Evolutionary conservation across 495 filamentous ascomycete genomes (phyloP), one percentile per base, ranked within the genome.

Genomic region (Aspergillus mulundensis): DNA sequence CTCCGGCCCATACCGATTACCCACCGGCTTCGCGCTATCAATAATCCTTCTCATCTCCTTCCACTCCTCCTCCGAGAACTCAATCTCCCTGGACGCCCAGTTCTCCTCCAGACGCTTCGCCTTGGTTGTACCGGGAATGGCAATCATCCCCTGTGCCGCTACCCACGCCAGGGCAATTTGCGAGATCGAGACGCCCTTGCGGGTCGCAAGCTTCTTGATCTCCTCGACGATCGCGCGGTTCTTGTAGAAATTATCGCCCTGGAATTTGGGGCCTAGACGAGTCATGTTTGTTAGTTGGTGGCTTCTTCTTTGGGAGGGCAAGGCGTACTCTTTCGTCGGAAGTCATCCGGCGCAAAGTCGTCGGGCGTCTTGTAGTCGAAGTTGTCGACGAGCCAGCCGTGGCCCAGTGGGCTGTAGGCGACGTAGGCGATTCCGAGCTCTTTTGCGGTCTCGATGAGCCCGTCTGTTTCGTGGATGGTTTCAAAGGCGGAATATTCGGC

Each of bases 401-500:
- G 75, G 0, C 75, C 74, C 0, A 78, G 66, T 5, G 75, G 75
- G 45, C 75, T 76, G 47, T 73, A 78, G 0, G 74, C 74, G 3
- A 78, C 70, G 39, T 70, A 77, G 20, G 75, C 70, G 1, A 78
- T 61, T 4, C 63, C 73, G 6, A 78, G 56, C 40, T 78, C 75
- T 50, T 66, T 71, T 15, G 63, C 62, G 0, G 75, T 66, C 3
- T 73, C 67, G 28, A 78, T 72, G 28, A 76, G 51, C 11, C 64
- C 67, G 32, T 73, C 69, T 25, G 68, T 71, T 59, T 77, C 72
- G 50, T 78, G 76, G 0, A 79, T 7, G 19, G 75, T 79, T 63
- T 79, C 75, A 43, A 78, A 78, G 4, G 76, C 73, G 0, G 77
- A 80, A 59, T 78, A 80, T 42, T 80, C 77, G 10, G 75, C 75